A percentile compares a stretch with the other conserved stretches of the same genome.
phyloP scores from a whole-genome alignment of 352 stramenopile species.

The Phytophthora tentaculata region DNA sequence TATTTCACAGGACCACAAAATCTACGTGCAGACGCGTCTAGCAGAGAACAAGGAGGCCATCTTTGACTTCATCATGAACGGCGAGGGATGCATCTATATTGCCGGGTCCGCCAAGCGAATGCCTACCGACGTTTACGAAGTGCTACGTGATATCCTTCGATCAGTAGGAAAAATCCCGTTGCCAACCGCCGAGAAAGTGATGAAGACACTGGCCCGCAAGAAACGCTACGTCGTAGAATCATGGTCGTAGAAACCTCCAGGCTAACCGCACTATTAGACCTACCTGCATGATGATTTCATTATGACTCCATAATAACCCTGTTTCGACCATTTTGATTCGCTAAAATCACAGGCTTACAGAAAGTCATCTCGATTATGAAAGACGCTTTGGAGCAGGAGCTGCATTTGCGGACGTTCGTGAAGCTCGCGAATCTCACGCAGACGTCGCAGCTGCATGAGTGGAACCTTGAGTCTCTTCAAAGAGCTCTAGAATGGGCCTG shows the following conservation, averaged over 20 bases:
- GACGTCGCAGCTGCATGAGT: conserved; percentile 55
- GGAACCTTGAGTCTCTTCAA: conserved; percentile 56
- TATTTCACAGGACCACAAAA: conserved; percentile 67
- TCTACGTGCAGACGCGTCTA: conserved; percentile 93
- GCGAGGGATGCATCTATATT: conserved; percentile 80
- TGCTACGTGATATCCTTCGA: conserved; percentile 85
- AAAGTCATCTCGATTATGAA: neutral
- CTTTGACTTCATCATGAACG: conserved; percentile 71
- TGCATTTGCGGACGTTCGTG: conserved; percentile 46
- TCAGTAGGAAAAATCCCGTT: conserved; percentile 75
- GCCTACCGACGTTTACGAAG: conserved; percentile 91
- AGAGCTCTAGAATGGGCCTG: conserved; percentile 49
- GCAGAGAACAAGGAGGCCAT: conserved; percentile 80
- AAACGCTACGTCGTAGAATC: conserved; percentile 89
- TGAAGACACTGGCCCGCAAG: conserved; percentile 76
- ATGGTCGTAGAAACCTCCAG: conserved; percentile 60
- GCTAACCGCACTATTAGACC: too few relatives aligned
- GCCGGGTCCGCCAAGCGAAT: conserved; percentile 92
- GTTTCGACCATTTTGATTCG: too few relatives aligned
- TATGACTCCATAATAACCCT: neutral
- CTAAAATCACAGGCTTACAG: too few relatives aligned
- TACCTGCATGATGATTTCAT: neutral
- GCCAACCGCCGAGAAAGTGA: conserved; percentile 66
- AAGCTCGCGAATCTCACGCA: conserved; percentile 57
- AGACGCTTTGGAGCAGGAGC: conserved; percentile 22